Evolutionary conservation across 164 flowering plant genomes (phyloP).

Genomic region (Houttuynia cordata): DNA sequence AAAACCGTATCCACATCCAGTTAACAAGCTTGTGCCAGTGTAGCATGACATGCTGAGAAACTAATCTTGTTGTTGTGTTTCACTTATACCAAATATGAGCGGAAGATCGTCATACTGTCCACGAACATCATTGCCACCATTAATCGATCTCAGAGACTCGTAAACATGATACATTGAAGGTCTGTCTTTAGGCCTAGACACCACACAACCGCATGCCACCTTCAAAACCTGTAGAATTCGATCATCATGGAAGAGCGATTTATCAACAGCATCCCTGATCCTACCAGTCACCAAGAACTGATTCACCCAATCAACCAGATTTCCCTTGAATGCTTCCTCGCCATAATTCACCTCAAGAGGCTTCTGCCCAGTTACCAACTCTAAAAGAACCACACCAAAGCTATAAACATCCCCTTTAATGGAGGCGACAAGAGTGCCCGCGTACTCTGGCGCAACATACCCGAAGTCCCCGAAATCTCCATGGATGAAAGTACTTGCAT

Average conservation of each 20-base stretch:
- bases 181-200: conserved; percentile 54
- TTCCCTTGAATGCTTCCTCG: conserved; percentile 49
- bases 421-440: conserved; percentile 50
- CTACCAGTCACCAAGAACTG: conserved; percentile 24
- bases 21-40: not conserved
- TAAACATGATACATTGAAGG: conserved; percentile 45
- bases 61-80: conserved; percentile 1
- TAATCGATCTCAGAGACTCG: conserved; percentile 37
- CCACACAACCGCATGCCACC: conserved; percentile 47
- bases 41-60: not conserved
- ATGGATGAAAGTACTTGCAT: conserved; percentile 24
- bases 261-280: conserved; percentile 39
- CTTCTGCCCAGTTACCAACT: conserved; percentile 53
- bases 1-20: too few relatives aligned
- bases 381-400: conserved; percentile 56
- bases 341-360: conserved; percentile 32
- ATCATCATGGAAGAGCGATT: conserved; percentile 30
- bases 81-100: conserved; percentile 28
- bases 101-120: conserved; percentile 57
- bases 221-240: conserved; percentile 39
- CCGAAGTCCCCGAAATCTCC: conserved; percentile 58
- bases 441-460: conserved; percentile 56
- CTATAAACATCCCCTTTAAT: conserved; percentile 61
- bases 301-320: conserved; percentile 52
- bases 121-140: conserved; percentile 25